A percentile compares a stretch with the other conserved stretches of the same genome.
These are phyloP conservation scores for Pleurotus eryngii DNA, from an alignment of 768 basidiomycete genomes.

Conservation along the genomic window DNA sequence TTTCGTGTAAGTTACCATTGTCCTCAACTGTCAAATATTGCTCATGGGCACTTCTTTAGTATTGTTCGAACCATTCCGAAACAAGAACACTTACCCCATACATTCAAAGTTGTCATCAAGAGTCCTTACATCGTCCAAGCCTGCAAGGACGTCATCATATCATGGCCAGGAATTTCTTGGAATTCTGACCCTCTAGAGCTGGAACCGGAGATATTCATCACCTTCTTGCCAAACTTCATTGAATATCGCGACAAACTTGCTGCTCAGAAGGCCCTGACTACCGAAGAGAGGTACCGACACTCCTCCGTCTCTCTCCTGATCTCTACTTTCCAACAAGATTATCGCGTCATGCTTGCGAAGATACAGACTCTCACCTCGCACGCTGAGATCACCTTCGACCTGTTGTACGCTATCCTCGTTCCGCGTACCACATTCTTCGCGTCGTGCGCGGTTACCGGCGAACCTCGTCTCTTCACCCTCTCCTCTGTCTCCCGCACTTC, in stretches of 20 bases:
- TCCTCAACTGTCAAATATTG: neutral
- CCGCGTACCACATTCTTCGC: slow-evolving; percentile 50
- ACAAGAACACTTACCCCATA: slow-evolving; percentile 35
- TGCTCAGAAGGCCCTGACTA: slow-evolving; percentile 31
- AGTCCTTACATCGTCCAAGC: slow-evolving; percentile 55
- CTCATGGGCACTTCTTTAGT: slow-evolving; percentile 24
- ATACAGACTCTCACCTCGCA: slow-evolving; percentile 48
- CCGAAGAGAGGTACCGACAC: slow-evolving; percentile 40
- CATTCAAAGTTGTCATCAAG: slow-evolving; percentile 54
- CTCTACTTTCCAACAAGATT: slow-evolving; percentile 46
- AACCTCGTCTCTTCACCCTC: slow-evolving; percentile 48
- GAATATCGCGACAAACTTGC: slow-evolving; percentile 38
- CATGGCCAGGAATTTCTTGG: slow-evolving; percentile 63
- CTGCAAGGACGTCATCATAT: slow-evolving; percentile 54
- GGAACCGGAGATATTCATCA: slow-evolving; percentile 54
- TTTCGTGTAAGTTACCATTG: slow-evolving; percentile 30
- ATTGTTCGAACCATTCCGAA: slow-evolving; percentile 49
- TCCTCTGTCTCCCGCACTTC: slow-evolving; percentile 32
- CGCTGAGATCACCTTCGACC: slow-evolving; percentile 54
- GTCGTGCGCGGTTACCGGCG: slow-evolving; percentile 50
- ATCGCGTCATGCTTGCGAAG: slow-evolving; percentile 42
- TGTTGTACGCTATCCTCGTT: slow-evolving; percentile 53
- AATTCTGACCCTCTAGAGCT: slow-evolving; percentile 56
- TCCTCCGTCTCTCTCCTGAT: slow-evolving; percentile 48
- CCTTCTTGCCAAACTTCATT: slow-evolving; percentile 45